A percentile compares a stretch with the other conserved stretches of the same genome.
Evolutionary conservation across 495 filamentous ascomycete species (phyloP).

Genomic region (Glonium stellatum): DNA sequence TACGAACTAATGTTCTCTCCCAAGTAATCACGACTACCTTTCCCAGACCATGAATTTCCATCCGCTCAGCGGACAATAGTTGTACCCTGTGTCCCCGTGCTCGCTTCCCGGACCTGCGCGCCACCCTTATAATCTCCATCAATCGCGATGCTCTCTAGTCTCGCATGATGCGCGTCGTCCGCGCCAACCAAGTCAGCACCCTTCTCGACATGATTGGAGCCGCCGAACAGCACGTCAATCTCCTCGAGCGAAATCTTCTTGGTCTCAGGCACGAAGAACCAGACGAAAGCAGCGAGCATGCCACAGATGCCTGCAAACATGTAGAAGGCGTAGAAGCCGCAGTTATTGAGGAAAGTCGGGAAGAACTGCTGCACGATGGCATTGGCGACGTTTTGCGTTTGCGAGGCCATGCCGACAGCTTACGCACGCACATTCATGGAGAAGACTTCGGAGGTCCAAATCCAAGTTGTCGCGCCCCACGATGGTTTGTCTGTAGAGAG

Average conservation of each 20-base stretch:
- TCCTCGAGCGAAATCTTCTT: conserved; percentile 62
- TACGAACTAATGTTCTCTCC: too few species aligned
- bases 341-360: conserved; percentile 54
- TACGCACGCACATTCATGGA: conserved; percentile 61
- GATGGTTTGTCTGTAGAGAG: conserved; percentile 48
- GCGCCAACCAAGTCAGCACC: conserved; percentile 33
- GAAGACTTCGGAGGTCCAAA: conserved; percentile 61
- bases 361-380: conserved; percentile 61
- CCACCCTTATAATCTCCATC: too few species aligned
- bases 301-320: conserved; percentile 50
- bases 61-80: too few species aligned
- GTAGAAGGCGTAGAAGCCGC: conserved; percentile 49
- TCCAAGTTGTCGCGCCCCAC: conserved; percentile 62
- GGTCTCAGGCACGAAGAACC: conserved; percentile 68
- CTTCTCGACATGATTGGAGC: conserved; percentile 51
- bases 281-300: conserved; percentile 61
- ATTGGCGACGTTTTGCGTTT: conserved; percentile 61
- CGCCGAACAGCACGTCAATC: conserved; percentile 55
- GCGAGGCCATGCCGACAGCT: conserved; percentile 61
- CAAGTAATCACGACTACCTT: too few species aligned
- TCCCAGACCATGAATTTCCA: too few species aligned
- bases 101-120: too few species aligned
- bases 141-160: neutral
- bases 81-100: too few species aligned
- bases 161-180: neutral